Base-by-base conservation (phyloP, 441 rosid species). In the Gossypium davidsonii region DNA sequence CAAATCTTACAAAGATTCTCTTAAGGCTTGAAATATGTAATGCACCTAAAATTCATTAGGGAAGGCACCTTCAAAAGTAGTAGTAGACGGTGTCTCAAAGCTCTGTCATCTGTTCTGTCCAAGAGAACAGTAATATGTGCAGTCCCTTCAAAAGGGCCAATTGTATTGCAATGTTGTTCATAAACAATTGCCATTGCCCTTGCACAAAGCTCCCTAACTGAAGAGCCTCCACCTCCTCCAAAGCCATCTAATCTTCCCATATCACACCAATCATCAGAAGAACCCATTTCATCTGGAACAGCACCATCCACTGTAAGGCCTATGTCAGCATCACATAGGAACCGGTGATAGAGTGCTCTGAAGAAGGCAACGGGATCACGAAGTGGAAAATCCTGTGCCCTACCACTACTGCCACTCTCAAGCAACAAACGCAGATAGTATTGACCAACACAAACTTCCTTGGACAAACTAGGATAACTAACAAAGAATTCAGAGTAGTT, bases 221-320 rank as follows among this genome's bases (percentile, higher is more conserved):
- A 94, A 79, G 90, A 88, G 63, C 95, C 96, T 60, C 99, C 99
- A 8, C 94, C 98, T 78, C 99, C 99, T 67, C 99, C 99, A 88
- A 96, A 96, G 77, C 98, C 96, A 85, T 96, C 99, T 80, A 96
- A 85, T 83, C 97, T 85, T 83, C 91, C 93, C 98, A 93, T 79
- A 81, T 94, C 98, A 86, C 99, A 96, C 99, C 99, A 94, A 83
- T 96, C 98, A 74, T 90, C 95, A 82, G 98, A 96, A 77, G 96
- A 86, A 59, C 99, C 96, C 88, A 91, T 76, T 78, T 94, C 99
- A 88, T 96, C 99, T 55, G 98, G 97, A 75, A 94, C 82, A 74
- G 97, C 88, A 78, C 99, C 99, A 84, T 89, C 98, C 52, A 92
- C 89, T 1, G 91, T 93, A 74, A 96, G 97, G 66, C 99, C 99